Evolutionary conservation across 768 basidiomycete species (phyloP).

Genomic region (Russula ochroleuca): DNA sequence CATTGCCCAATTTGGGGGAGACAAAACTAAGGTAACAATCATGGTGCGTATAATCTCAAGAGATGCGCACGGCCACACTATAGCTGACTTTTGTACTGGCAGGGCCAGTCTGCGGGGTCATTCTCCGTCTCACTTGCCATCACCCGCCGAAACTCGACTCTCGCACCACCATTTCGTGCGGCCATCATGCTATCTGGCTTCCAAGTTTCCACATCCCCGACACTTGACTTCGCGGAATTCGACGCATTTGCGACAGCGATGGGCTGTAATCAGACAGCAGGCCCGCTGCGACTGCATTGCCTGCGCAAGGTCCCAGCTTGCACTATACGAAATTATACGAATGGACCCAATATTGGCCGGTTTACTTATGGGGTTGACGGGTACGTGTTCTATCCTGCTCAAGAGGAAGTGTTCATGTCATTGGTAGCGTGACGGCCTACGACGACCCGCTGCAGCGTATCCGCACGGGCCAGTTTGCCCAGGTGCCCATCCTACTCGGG

Average conservation of each 20-base stretch:
- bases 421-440: conserved; percentile 7
- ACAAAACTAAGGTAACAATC: conserved; percentile 41
- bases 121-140: conserved; percentile 9
- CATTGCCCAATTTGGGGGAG: conserved; percentile 57
- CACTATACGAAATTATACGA: conserved; percentile 25
- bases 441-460: conserved; percentile 19
- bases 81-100: background rate
- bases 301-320: conserved; percentile 29
- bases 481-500: conserved; percentile 14
- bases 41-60: conserved; percentile 28
- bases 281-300: conserved; percentile 29
- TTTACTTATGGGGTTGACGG: conserved; percentile 15
- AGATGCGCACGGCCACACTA: background rate
- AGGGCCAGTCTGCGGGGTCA: conserved; percentile 19
- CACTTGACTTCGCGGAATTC: conserved; percentile 8
- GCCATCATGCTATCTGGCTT: conserved; percentile 16
- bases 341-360: background rate
- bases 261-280: conserved; percentile 28
- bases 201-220: background rate
- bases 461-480: conserved; percentile 1
- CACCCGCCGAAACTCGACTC: background rate
- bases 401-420: background rate
- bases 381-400: background rate
- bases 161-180: conserved; percentile 10
- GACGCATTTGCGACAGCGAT: conserved; percentile 10